Percentiles rank a stretch among this genome's conserved stretches.
Evolutionary conservation across 2,329 filamentous ascomycete genomes (phyloP).

Genomic region (Blastomyces parvus): DNA sequence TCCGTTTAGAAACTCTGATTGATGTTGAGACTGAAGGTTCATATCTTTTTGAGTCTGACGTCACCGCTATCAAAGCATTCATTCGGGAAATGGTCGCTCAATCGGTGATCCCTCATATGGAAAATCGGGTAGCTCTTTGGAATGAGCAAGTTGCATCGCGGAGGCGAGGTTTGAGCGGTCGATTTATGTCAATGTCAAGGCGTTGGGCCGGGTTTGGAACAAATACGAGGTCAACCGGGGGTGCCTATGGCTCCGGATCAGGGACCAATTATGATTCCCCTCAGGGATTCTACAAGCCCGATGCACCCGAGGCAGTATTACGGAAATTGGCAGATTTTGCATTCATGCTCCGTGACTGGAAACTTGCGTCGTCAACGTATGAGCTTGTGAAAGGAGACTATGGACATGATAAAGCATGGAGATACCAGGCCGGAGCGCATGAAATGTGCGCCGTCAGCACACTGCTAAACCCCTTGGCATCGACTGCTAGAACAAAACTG

Average conservation of each 20-base stretch:
- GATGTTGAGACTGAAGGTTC: conserved; percentile 15
- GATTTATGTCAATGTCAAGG: conserved; percentile 90
- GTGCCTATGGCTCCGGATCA: conserved; percentile 35
- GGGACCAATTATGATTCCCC: conserved; percentile 64
- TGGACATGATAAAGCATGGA: conserved; percentile 93
- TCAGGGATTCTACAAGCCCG: conserved; percentile 72
- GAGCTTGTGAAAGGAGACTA: conserved; percentile 84
- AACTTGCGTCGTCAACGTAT: conserved; percentile 82
- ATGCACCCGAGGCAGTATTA: conserved; percentile 80
- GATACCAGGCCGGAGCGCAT: conserved; percentile 82
- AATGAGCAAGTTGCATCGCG: conserved; percentile 94
- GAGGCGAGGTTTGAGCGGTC: conserved; percentile 75
- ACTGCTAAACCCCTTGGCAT: conserved; percentile 62
- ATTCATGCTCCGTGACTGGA: conserved; percentile 96
- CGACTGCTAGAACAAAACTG: conserved; percentile 64
- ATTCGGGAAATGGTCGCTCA: conserved; percentile 92
- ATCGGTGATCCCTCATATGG: conserved; percentile 92
- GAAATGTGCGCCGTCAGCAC: conserved; percentile 89
- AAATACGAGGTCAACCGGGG: conserved; percentile 51
- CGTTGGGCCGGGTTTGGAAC: conserved; percentile 77
- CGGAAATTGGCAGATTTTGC: conserved; percentile 89
- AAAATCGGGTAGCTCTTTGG: conserved; percentile 81
- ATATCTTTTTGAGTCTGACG: conserved; percentile 87
- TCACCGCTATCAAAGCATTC: conserved; percentile 76
- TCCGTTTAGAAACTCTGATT: conserved; percentile 12